These are phyloP conservation scores for Diaporthe vaccinii DNA, from an alignment of 2,329 filamentous ascomycete genomes.

Conservation along the genomic window DNA sequence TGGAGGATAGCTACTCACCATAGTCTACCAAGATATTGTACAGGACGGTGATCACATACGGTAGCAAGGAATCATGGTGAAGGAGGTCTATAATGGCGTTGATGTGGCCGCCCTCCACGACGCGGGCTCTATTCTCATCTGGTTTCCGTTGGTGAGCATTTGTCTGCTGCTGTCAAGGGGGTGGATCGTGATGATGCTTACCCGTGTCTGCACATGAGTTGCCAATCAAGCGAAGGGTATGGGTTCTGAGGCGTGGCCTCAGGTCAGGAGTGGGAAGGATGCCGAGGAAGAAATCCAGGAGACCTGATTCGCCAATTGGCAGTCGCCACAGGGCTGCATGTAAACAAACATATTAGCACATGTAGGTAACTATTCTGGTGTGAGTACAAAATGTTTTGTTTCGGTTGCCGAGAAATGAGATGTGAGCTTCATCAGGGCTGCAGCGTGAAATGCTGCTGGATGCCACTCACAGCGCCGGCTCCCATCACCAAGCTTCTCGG, in stretches of 20 bases:
- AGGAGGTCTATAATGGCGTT: constrained; percentile 63
- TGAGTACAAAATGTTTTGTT: background rate
- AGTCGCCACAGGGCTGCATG: constrained; percentile 67
- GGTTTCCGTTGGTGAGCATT: background rate
- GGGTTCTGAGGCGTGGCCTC: constrained; percentile 61
- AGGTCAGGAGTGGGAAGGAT: constrained; percentile 57
- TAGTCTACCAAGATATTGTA: constrained; percentile 76
- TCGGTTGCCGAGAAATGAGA: background rate
- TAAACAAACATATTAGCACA: constrained; percentile 28
- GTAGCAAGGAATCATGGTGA: constrained; percentile 60
- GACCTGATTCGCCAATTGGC: constrained; percentile 69
- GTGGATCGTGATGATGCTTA: constrained; percentile 44
- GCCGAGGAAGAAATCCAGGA: constrained; percentile 68
- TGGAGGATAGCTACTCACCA: constrained; percentile 55
- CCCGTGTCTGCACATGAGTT: constrained; percentile 75
- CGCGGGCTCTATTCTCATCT: constrained; percentile 71
- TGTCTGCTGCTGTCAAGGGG: background rate
- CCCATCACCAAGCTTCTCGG: constrained; percentile 67
- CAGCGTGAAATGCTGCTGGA: background rate
- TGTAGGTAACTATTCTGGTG: background rate
- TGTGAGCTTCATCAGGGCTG: background rate
- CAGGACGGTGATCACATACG: constrained; percentile 70
- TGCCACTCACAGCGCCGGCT: constrained; percentile 66
- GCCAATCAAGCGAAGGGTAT: constrained; percentile 69
- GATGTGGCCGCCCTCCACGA: constrained; percentile 65